Evolutionary conservation across 805 yeast species (phyloP), one percentile per base, ranked within the genome.

Genomic region (Candida glaebosa): DNA sequence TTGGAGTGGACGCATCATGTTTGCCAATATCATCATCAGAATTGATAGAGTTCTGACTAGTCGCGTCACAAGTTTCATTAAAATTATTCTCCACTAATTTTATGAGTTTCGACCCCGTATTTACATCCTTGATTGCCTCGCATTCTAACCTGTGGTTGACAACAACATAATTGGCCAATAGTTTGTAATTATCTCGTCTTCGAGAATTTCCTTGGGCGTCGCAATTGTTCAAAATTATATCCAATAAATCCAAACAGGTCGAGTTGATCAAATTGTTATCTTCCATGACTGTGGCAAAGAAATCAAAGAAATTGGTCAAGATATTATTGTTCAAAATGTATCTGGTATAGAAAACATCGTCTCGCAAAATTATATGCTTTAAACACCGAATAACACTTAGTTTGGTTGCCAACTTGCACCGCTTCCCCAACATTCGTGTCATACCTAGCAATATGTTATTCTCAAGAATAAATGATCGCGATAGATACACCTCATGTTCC

Each of bases 261-360:
- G 96, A 88, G 53, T 80, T 84, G 2, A 84, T 73, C 44, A 89
- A 62, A 54, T 82, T 84, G 56, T 85, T 80, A 30, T 63, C 61
- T 22, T 67, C 61, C 5, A 73, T 65, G 7, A 78, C 75, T 10
- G 66, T 72, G 17, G 66, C 61, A 46, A 85, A 67, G 37, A 79
- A 65, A 1, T 58, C 54, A 42, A 86, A 71, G 25, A 82, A 68
- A 16, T 69, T 63, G 3, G 62, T 68, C 40, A 82, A 67, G 4
- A 82, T 56, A 37, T 79, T 73, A 42, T 79, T 67, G 12, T 78
- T 68, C 14, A 84, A 69, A 39, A 90, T 71, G 46, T 76, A 74
- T 19, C 76, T 58, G 16, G 76, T 72, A 51, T 83, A 82, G 30
- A 65, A 67, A 34, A 76, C 79, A 57, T 86, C 93, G 53, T 84